Evolutionary conservation across 106 monocot species (phyloP).

Genomic region (Apostasia ramifera): DNA sequence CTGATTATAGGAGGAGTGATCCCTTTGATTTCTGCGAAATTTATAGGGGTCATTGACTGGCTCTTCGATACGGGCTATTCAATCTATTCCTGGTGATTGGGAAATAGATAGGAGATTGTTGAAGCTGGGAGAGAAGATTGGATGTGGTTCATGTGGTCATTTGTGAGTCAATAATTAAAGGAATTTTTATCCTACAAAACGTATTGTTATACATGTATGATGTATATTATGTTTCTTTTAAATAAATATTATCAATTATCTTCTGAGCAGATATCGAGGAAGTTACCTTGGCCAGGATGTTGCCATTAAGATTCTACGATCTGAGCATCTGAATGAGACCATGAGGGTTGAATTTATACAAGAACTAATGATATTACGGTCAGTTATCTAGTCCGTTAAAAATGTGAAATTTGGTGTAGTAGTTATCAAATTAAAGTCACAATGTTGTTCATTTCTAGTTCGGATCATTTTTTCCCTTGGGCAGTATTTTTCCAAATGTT

Average conservation of each 20-base stretch:
- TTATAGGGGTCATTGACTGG: conserved; percentile 53
- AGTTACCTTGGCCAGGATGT: conserved; percentile 76
- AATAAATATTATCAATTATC: neutral
- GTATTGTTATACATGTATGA: neutral
- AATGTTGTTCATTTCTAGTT: too few species aligned
- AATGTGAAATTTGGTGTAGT: neutral
- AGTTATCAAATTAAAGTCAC: too few species aligned
- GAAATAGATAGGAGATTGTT: conserved; percentile 67
- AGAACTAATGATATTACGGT: conserved; percentile 92
- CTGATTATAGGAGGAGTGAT: neutral
- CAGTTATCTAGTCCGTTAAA: neutral
- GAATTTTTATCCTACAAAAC: neutral
- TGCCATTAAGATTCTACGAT: conserved; percentile 80
- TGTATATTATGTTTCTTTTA: neutral
- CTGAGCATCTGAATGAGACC: conserved; percentile 56
- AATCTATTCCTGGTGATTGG: conserved; percentile 35
- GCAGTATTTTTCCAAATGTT: too few species aligned
- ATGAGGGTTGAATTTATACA: conserved; percentile 67
- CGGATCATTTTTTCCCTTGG: too few species aligned
- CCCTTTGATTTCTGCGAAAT: conserved; percentile 5
- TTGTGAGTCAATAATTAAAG: conserved; percentile 45
- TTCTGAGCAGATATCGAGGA: conserved; percentile 61
- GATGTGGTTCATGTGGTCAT: conserved; percentile 72
- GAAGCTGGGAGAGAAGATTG: conserved; percentile 67
- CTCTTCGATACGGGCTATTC: conserved; percentile 34